phyloP scores from a whole-genome alignment of 495 filamentous ascomycete genomes.

The Lasiosphaeria hispida region DNA sequence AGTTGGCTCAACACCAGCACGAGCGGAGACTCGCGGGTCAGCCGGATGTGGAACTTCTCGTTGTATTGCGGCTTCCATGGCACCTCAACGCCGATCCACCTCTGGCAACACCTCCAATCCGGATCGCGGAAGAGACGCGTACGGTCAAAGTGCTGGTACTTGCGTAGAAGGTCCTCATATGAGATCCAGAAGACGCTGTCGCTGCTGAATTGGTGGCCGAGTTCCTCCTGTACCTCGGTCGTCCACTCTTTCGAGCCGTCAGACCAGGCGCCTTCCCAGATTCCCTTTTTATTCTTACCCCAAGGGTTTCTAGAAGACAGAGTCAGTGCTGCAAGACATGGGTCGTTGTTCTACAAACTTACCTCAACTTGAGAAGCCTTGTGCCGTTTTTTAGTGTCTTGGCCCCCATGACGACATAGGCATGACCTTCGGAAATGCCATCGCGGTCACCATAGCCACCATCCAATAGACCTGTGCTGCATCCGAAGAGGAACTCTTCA shows the following conservation, averaged over 20 bases:
- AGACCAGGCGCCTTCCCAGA: conserved; percentile 84
- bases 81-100: conserved; percentile 84
- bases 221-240: conserved; percentile 73
- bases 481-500: conserved; percentile 86
- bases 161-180: conserved; percentile 80
- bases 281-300: conserved; percentile 64
- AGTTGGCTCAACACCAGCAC: conserved; percentile 87
- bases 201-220: conserved; percentile 86
- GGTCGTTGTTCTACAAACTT: conserved; percentile 1
- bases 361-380: conserved; percentile 48
- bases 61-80: conserved; percentile 88
- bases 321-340: conserved; percentile 8
- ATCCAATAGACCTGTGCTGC: conserved; percentile 65
- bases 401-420: conserved; percentile 88
- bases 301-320: conserved; percentile 65
- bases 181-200: conserved; percentile 74
- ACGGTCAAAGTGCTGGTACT: conserved; percentile 83
- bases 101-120: conserved; percentile 80
- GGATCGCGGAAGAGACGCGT: conserved; percentile 78
- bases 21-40: conserved; percentile 66
- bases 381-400: conserved; percentile 48
- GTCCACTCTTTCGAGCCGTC: conserved; percentile 97
- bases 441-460: conserved; percentile 63
- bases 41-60: conserved; percentile 77
- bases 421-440: conserved; percentile 79